phyloP scores from a whole-genome alignment of 164 flowering plant genomes.

The Tetrastigma voinierianum region DNA sequence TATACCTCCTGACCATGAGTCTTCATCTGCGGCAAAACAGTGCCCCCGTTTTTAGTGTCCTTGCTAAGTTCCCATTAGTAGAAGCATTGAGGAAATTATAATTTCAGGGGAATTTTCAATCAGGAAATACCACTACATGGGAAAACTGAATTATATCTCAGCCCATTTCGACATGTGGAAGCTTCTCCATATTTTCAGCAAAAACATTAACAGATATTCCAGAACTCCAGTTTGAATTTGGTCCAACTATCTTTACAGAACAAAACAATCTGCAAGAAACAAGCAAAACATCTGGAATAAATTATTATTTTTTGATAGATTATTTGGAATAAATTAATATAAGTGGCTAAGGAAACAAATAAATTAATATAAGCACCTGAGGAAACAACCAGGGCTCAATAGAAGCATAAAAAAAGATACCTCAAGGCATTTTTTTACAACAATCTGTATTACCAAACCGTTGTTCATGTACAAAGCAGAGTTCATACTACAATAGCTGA shows the following conservation, averaged over 20 bases:
- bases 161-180: constrained; percentile 43
- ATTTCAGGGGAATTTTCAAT: neutral
- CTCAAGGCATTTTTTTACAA: too few relatives aligned
- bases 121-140: constrained; percentile 42
- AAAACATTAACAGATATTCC: constrained; percentile 57
- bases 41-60: neutral
- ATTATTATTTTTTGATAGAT: too few relatives aligned
- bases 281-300: neutral
- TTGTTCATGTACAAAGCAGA: too few relatives aligned
- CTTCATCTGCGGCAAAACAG: constrained; percentile 51
- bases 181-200: constrained; percentile 40
- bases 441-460: too few relatives aligned
- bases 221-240: constrained; percentile 35
- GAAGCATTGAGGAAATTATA: neutral
- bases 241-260: constrained; percentile 55
- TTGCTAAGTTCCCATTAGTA: neutral
- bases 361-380: too few relatives aligned
- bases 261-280: constrained; percentile 54
- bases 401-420: too few relatives aligned
- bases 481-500: too few relatives aligned
- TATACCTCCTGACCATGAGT: constrained; percentile 28
- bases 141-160: constrained; percentile 63
- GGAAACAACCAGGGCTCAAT: too few relatives aligned
- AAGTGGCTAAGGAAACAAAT: neutral
- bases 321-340: neutral